Evolutionary conservation across 495 filamentous ascomycete genomes (phyloP).

Genomic region (Chaetomidium leptoderma): DNA sequence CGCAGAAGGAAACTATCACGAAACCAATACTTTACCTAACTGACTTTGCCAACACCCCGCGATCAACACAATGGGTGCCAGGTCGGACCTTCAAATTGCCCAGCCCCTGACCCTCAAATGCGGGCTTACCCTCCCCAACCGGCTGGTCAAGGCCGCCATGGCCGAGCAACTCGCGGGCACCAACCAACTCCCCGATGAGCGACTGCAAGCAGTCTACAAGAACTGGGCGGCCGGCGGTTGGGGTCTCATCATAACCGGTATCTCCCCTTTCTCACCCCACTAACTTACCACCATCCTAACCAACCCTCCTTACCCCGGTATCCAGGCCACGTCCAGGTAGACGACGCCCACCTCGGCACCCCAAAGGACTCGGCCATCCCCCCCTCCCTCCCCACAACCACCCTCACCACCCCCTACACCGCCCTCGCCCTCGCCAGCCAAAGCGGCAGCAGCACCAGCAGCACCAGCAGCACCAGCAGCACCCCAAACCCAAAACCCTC

Average conservation of each 20-base stretch:
- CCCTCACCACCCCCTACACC: conserved; percentile 40
- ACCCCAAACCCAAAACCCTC: no score
- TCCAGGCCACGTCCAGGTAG: conserved; percentile 52
- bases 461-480: no score
- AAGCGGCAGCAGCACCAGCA: not conserved
- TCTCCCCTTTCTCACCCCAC: not conserved
- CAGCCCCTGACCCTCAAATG: conserved; percentile 40
- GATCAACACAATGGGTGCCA: conserved; percentile 2
- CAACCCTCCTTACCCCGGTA: not conserved
- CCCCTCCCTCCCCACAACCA: conserved; percentile 26
- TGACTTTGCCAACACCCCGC: no score
- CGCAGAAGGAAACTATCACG: no score
- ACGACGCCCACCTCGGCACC: conserved; percentile 47
- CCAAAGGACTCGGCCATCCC: conserved; percentile 43
- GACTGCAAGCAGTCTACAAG: conserved; percentile 50
- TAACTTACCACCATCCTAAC: no score
- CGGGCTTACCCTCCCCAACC: conserved; percentile 38
- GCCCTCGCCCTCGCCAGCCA: conserved; percentile 44
- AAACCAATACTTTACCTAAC: no score
- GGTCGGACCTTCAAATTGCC: conserved; percentile 25
- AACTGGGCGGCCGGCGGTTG: conserved; percentile 51
- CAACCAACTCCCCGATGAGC: conserved; percentile 46
- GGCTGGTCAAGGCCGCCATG: conserved; percentile 42
- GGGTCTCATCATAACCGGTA: conserved; percentile 39
- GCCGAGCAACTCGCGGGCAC: conserved; percentile 37